phyloP scores from a whole-genome alignment of 192 early-diverging fungal genomes.

The Backusella macrospora region DNA sequence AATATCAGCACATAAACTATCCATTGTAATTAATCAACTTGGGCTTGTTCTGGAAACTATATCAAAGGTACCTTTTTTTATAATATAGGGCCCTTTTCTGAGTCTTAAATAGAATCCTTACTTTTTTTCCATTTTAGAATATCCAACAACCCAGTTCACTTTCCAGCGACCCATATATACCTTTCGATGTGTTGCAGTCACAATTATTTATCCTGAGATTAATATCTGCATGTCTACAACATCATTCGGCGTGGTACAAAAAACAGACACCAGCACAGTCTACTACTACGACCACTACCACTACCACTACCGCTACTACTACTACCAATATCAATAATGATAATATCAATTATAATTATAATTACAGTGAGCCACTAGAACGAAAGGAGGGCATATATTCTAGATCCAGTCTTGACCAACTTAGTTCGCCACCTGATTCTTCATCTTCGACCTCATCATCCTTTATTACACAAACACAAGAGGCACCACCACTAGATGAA shows the following conservation, averaged over 20 bases:
- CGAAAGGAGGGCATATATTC: background rate
- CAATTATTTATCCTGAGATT: slow-evolving; percentile 84
- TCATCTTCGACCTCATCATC: background rate
- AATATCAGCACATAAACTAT: slow-evolving; percentile 33
- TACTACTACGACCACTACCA: background rate
- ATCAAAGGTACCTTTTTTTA: slow-evolving; percentile 25
- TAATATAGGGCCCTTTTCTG: background rate
- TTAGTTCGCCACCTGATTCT: background rate
- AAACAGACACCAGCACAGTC: background rate
- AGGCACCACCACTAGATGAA: slow-evolving; percentile 78
- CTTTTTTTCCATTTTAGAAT: slow-evolving; percentile 7
- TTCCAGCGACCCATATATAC: slow-evolving; percentile 2
- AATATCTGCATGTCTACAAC: slow-evolving; percentile 80
- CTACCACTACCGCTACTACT: background rate
- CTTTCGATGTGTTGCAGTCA: slow-evolving; percentile 61
- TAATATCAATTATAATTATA: background rate
- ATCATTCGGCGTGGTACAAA: slow-evolving; percentile 43
- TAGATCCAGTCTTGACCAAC: background rate
- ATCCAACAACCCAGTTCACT: background rate
- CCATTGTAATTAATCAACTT: slow-evolving; percentile 27
- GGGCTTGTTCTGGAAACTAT: slow-evolving; percentile 21
- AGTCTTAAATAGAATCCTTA: background rate
- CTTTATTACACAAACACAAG: slow-evolving; percentile 31
- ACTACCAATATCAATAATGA: background rate
- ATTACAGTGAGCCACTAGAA: background rate